These are phyloP conservation scores for Tephrocybe sp. DNA, from an alignment of 768 basidiomycete genomes.

Conservation along the genomic window DNA sequence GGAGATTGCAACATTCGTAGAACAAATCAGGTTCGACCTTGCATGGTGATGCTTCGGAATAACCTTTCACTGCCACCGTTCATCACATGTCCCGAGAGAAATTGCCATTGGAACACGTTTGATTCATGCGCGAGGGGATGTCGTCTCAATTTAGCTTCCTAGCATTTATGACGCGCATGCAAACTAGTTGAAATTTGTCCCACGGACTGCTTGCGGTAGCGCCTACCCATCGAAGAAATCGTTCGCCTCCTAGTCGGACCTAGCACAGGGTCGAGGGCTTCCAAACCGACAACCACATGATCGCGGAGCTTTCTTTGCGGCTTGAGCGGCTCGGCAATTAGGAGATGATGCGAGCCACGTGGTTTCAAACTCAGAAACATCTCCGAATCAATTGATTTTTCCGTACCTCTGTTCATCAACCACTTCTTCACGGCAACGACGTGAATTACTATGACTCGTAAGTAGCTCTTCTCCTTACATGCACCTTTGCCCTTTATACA, in stretches of 20 bases:
- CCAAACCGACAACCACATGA: slow-evolving; percentile 1
- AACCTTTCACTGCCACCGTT: slow-evolving; percentile 36
- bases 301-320: slow-evolving; percentile 13
- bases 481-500: slow-evolving; percentile 9
- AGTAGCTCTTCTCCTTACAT: slow-evolving; percentile 25
- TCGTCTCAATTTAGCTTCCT: slow-evolving; percentile 20
- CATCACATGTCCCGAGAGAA: slow-evolving; percentile 17
- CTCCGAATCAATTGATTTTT: slow-evolving; percentile 21
- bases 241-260: slow-evolving; percentile 12
- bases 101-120: not conserved
- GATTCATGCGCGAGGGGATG: slow-evolving; percentile 4
- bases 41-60: slow-evolving; percentile 28
- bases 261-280: slow-evolving; percentile 3
- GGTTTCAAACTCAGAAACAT: slow-evolving; percentile 18
- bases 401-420: not conserved
- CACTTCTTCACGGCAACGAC: slow-evolving; percentile 7
- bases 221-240: not conserved
- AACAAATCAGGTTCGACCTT: slow-evolving; percentile 2
- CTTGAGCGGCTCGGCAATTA: slow-evolving; percentile 16
- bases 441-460: slow-evolving; percentile 51
- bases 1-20: slow-evolving; percentile 17
- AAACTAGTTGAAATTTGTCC: too few species aligned
- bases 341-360: slow-evolving; percentile 3
- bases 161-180: slow-evolving; percentile 1
- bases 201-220: slow-evolving; percentile 2